Base-by-base conservation (phyloP, 345 rosid genomes). In the Eutrema japonicum region DNA sequence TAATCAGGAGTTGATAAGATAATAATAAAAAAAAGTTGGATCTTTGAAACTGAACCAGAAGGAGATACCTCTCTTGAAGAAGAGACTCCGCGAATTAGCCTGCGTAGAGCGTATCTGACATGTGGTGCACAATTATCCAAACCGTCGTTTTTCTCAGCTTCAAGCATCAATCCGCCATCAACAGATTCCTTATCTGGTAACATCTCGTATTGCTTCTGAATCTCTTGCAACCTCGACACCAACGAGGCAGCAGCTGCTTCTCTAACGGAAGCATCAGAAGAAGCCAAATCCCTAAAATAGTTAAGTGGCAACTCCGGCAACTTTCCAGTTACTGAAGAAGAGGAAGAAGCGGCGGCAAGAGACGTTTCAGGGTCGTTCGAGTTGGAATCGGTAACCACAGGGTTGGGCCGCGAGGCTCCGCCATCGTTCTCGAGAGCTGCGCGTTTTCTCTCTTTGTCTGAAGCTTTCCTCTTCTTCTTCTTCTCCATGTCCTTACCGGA, bases 1-100 rank as follows among this genome's bases (percentile, higher is more conserved):
- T 12, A 68, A 27, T 55, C 22, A 64, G 35, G n/a, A 3, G 40
- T 6, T 16, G 67, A 7, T 29, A 33, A 41, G n/a, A n/a, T n/a
- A n/a, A 63, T 32, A 48, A 41, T n/a, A 53, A 0, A 30, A 40
- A 48, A 32, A 53, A 45, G 47, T 4, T 29, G 0, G 8, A 47
- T 32, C 22, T 47, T 30, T 71, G 8, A 10, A 48, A 50, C 4
- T 1, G 45, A 49, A 40, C 4, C 12, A 59, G 54, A 59, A 69
- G 13, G 12, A 41, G 80, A 62, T 67, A 92, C 99, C 97, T 92
- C 97, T 79, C 98, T 86, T 3, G 99, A 89, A 1, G 99, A 95
- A 53, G 98, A 95, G 80, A 86, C 91, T 10, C 99, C 99, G 2
- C 94, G 96, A 47, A 95, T 82, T 33, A 95, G 92, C 79, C 99